These are phyloP conservation scores for Juglanconis oblonga DNA, from an alignment of 2,329 filamentous ascomycete genomes.

Conservation along the genomic window DNA sequence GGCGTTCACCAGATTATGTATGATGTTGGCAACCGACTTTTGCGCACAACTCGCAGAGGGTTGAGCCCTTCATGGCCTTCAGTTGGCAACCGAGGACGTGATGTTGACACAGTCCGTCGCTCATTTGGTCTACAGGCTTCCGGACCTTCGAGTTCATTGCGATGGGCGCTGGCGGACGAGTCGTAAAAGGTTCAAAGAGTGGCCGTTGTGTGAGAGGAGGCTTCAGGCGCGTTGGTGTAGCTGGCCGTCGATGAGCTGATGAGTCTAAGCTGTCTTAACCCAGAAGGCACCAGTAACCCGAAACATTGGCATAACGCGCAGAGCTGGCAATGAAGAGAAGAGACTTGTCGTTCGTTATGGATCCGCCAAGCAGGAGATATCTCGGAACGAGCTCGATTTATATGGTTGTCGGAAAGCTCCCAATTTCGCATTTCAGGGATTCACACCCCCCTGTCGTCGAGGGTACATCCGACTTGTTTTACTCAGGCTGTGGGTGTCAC, in stretches of 20 bases:
- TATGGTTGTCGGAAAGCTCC: not conserved
- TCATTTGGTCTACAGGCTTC: slow-evolving; percentile 12
- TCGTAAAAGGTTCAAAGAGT: not conserved
- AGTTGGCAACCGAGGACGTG: slow-evolving; percentile 15
- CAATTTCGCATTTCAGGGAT: slow-evolving; percentile 10
- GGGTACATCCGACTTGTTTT: slow-evolving; percentile 4
- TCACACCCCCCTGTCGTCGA: slow-evolving; percentile 8
- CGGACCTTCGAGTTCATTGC: not conserved
- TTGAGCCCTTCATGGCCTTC: slow-evolving; percentile 9
- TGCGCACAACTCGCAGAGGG: slow-evolving; percentile 14
- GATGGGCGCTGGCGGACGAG: not conserved
- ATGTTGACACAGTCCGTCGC: slow-evolving; percentile 14
- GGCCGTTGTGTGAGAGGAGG: too few species aligned
- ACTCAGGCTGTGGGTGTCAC: slow-evolving; percentile 10
- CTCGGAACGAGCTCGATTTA: not conserved
- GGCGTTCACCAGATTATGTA: too few species aligned
- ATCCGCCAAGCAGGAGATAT: not conserved
- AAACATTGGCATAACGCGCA: not conserved
- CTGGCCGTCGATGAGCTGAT: not conserved
- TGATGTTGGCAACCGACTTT: slow-evolving; percentile 2
- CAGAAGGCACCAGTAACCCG: not conserved
- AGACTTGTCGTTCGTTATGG: not conserved
- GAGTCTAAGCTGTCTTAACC: not conserved
- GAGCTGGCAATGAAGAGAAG: not conserved
- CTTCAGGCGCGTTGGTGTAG: too few species aligned